Conservation (phyloP, 495 filamentous ascomycete genomes). For the Aspergillus hancockii region DNA sequence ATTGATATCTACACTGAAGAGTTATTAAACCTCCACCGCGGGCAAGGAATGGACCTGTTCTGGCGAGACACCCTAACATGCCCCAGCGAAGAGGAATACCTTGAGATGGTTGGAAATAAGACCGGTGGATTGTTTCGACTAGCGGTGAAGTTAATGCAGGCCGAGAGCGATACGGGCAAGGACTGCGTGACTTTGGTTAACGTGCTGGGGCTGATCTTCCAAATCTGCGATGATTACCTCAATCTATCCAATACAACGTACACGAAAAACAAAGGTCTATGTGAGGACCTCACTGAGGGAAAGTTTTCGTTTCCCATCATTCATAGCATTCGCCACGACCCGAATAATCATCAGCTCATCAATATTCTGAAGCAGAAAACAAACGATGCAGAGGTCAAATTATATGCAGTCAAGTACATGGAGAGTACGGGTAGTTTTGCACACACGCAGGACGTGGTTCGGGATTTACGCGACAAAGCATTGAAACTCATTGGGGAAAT, state of each 20-base stretch:
- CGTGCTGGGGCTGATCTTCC: slow-evolving; percentile 88
- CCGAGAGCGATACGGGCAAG: slow-evolving; percentile 65
- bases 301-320: slow-evolving; percentile 99
- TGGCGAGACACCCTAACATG: slow-evolving; percentile 95
- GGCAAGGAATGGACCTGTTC: slow-evolving; percentile 96
- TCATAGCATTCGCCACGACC: slow-evolving; percentile 84
- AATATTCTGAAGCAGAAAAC: slow-evolving; percentile 94
- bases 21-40: slow-evolving; percentile 88
- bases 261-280: slow-evolving; percentile 87
- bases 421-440: slow-evolving; percentile 84
- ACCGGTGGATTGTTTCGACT: slow-evolving; percentile 94
- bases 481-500: slow-evolving; percentile 65
- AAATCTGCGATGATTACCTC: slow-evolving; percentile 95
- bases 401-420: slow-evolving; percentile 91
- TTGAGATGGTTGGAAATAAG: slow-evolving; percentile 99
- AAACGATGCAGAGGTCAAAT: slow-evolving; percentile 81
- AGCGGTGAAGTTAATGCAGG: slow-evolving; percentile 95
- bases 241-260: slow-evolving; percentile 76
- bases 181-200: slow-evolving; percentile 85
- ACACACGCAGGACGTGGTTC: slow-evolving; percentile 73
- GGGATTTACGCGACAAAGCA: slow-evolving; percentile 65
- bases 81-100: slow-evolving; percentile 93
- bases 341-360: slow-evolving; percentile 76
- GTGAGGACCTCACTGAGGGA: slow-evolving; percentile 95
- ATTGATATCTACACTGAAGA: slow-evolving; percentile 86